Conservation (phyloP, 768 basidiomycete species). For the Collybia nuda region DNA sequence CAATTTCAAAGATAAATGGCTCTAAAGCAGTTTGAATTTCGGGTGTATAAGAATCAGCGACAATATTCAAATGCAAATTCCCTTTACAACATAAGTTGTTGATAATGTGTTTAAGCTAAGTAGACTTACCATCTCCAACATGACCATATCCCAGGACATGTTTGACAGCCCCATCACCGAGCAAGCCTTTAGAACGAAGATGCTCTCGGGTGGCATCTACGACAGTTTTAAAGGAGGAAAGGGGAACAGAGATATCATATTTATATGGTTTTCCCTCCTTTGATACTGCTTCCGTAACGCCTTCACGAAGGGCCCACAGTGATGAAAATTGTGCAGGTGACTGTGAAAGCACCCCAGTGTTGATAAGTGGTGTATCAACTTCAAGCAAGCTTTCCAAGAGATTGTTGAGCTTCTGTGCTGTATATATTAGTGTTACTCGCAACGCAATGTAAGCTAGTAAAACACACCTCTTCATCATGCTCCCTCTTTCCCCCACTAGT, state of each 20-base stretch:
- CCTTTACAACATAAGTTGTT: slow-evolving; percentile 41
- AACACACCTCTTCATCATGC: slow-evolving; percentile 85
- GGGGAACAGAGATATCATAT: slow-evolving; percentile 91
- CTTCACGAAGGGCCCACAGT: slow-evolving; percentile 91
- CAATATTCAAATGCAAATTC: slow-evolving; percentile 91
- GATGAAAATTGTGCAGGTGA: slow-evolving; percentile 86
- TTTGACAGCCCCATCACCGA: slow-evolving; percentile 74
- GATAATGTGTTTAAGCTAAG: background rate
- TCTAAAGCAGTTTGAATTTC: slow-evolving; percentile 89
- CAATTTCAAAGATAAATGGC: slow-evolving; percentile 93
- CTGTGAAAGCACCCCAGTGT: slow-evolving; percentile 90
- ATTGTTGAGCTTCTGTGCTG: slow-evolving; percentile 76
- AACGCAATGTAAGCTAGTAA: slow-evolving; percentile 1
- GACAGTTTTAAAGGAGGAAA: slow-evolving; percentile 82
- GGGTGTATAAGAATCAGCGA: slow-evolving; percentile 77
- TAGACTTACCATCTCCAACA: slow-evolving; percentile 84
- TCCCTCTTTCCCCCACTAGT: slow-evolving; percentile 91
- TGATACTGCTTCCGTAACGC: slow-evolving; percentile 86
- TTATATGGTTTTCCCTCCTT: slow-evolving; percentile 97
- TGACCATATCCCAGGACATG: slow-evolving; percentile 94
- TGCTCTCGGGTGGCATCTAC: slow-evolving; percentile 80
- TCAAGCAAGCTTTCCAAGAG: slow-evolving; percentile 79
- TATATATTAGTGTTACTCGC: slow-evolving; percentile 1
- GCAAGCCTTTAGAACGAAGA: slow-evolving; percentile 65
- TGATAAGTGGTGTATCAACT: slow-evolving; percentile 73